phyloP scores from a whole-genome alignment of 495 filamentous ascomycete species.

The Xylaria acuta region DNA sequence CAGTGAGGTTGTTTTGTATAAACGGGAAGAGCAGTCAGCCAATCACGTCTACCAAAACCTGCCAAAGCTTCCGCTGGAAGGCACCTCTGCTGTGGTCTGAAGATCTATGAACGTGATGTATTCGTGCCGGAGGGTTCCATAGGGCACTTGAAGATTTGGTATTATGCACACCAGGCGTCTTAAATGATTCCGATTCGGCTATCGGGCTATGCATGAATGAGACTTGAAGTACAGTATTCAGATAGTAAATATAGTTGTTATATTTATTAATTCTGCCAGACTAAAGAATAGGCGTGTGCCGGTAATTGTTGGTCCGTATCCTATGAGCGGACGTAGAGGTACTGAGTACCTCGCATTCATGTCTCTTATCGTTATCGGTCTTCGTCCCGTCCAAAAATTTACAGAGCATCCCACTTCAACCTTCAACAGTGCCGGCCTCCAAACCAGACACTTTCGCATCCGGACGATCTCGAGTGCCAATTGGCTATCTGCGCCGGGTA shows the following conservation, averaged over 20 bases:
- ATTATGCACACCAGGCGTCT: not conserved
- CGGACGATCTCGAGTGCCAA: not conserved
- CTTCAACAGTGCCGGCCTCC: not conserved
- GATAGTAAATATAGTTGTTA: not conserved
- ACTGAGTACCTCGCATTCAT: not conserved
- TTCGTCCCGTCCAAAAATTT: conserved; percentile 34
- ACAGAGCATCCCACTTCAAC: conserved; percentile 28
- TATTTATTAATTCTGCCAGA: not conserved
- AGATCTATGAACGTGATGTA: not conserved
- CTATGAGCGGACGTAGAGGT: not conserved
- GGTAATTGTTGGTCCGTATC: not conserved
- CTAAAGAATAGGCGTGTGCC: too few species aligned
- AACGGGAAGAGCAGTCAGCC: not conserved
- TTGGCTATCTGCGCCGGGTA: conserved; percentile 3
- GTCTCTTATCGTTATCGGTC: conserved; percentile 38
- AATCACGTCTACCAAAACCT: not conserved
- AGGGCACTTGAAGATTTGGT: not conserved
- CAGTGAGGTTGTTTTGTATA: not conserved
- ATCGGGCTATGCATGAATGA: too few species aligned
- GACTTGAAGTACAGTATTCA: too few species aligned
- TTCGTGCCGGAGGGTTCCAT: not conserved
- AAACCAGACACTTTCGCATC: not conserved
- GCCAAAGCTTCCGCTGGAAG: not conserved
- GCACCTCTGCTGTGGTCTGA: not conserved
- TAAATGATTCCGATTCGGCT: not conserved